Evolutionary conservation across 2,329 filamentous ascomycete species (phyloP), one percentile per base, ranked within the genome.

Genomic region (Aspergillus calidoustus): DNA sequence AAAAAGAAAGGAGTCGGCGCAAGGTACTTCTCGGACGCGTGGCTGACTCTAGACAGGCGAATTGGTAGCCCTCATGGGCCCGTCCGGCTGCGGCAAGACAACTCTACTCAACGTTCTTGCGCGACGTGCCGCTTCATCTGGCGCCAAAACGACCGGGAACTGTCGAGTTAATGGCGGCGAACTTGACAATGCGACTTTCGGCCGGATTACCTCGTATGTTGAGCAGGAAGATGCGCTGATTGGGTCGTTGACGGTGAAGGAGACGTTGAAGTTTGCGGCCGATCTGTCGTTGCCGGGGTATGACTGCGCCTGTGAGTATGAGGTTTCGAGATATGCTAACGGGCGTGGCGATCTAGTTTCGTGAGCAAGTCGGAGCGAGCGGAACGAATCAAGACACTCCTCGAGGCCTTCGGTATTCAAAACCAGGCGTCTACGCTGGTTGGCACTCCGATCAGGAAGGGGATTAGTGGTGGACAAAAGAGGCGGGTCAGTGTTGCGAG

Each of bases 181-280:
- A 4, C 77, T 87, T 3, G 82, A 86, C 1, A 76, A 81, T 7
- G 74, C 80, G 7, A 79, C 80, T 0, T 89, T 94, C 67, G 86
- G 87, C 19, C 82, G 85, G 52, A 82, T 94, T 54, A 89, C 86
- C 58, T 87, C 87, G 51, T 96, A 93, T 71, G 92, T 96, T 23
- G 92, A 96, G 79, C 92, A 96, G 75, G 91, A 96, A 66, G 92
- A 96, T 80, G 89, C 91, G 1, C 82, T 96, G 13, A 90, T 94
- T 54, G 92, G 92, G 4, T 89, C 89, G 0, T 80, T 96, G 66
- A 96, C 92, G 0, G 91, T 94, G 8, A 82, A 85, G 30, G 92
- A 96, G 79, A 96, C 92, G 0, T 78, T 96, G 63, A 80, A 87
- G 64, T 96, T 96, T 74, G 89, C 91, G 0, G 90, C 91, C 0